Evolutionary conservation across 768 basidiomycete species (phyloP), one percentile per base, ranked within the genome.

Genomic region (Kwoniella mangroviensis): DNA sequence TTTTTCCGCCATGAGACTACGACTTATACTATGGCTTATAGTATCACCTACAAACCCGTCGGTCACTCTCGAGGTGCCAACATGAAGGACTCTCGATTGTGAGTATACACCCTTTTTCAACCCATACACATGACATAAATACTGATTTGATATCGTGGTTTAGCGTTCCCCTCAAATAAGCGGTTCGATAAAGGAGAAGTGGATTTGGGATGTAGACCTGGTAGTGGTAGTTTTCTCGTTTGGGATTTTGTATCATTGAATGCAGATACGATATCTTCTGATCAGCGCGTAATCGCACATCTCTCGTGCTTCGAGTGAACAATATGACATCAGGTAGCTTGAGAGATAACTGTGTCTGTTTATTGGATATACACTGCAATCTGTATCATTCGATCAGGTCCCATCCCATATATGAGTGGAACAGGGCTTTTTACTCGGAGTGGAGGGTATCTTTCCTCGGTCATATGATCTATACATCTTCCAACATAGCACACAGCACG

Each of bases 1-100:
- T 67, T 55, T 10, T 41, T 66, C 34, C 34, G 34, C 34, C 6
- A 34, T 34, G 34, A 34, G 34, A 34, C 6, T 34, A 34, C 34
- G 34, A 34, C 34, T 34, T 34, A 34, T 34, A 7, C 34, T 34
- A 34, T 34, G 11, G 34, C n/a, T 26, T 41, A 3, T 62, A 80
- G 77, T 64, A 92, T 92, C 87, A 94, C 96, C 71, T 98, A 97
- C 91, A 89, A 91, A 83, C 96, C 96, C 80, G 96, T 99, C 85
- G 95, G 95, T 88, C 96, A 99, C 88, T 96, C 96, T 89, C 94
- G 96, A 81, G 95, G 97, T 81, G 96, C 96, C 93, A 91, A 94
- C 86, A 83, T 92, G 88, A 94, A 76, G 65, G 77, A 80, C 75
- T 75, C 76, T 56, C 76, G 79, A 76, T 80, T 80, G 75, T 76